A percentile compares a stretch with the other conserved stretches of the same genome.
phyloP scores from a whole-genome alignment of 106 monocot species.

The Dendrobium huoshanense region DNA sequence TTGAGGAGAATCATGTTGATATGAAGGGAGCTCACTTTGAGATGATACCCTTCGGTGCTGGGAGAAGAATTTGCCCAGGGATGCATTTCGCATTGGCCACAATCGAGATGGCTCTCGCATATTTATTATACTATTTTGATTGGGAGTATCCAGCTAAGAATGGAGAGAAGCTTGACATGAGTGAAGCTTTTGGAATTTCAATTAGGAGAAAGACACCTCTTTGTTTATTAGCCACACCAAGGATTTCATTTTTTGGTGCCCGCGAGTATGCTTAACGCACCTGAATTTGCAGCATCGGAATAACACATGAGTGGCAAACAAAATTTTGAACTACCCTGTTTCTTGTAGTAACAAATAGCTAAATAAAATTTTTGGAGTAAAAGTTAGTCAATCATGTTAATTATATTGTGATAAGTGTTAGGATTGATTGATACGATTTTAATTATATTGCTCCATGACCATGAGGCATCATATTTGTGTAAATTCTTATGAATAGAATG shows the following conservation, averaged over 20 bases:
- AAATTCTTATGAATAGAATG: no score
- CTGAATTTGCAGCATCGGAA: no score
- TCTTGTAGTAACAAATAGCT: no score
- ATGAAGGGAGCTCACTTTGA: constrained; percentile 8
- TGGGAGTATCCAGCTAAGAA: neutral
- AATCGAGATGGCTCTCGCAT: neutral
- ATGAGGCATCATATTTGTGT: no score
- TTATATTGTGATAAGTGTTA: no score
- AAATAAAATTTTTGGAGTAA: no score
- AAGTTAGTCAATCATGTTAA: no score
- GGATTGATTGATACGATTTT: no score
- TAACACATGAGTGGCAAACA: no score
- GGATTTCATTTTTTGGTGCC: neutral
- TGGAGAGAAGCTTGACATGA: constrained; percentile 11
- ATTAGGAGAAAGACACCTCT: neutral
- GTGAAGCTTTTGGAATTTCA: constrained; percentile 1
- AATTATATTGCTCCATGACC: no score
- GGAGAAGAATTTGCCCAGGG: constrained; percentile 17
- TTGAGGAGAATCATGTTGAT: neutral
- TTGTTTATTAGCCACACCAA: neutral
- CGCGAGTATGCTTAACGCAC: no score
- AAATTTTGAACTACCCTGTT: no score
- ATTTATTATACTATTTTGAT: constrained; percentile 9
- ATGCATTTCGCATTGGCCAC: neutral
- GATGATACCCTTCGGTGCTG: constrained; percentile 10